These are phyloP conservation scores for Dianthus caryophyllus DNA, from an alignment of 148 eudicot species.

Conservation along the genomic window DNA sequence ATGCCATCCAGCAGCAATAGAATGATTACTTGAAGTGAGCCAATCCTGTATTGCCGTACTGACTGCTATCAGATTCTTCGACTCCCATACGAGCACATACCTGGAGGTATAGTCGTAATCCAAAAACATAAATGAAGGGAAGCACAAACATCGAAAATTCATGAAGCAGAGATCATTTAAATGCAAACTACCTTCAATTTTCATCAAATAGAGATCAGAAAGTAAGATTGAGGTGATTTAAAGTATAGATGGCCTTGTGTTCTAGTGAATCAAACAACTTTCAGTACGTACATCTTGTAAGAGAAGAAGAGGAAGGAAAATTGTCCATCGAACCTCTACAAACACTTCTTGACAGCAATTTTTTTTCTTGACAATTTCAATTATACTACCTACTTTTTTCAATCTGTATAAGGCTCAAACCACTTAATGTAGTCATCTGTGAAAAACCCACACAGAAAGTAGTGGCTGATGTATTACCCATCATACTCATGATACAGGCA, in stretches of 20 bases:
- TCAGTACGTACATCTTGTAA: too few relatives aligned
- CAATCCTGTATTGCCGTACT: slow-evolving; percentile 99
- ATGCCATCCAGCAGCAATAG: slow-evolving; percentile 12
- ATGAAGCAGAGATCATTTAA: background rate
- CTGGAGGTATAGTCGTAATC: slow-evolving; percentile 34
- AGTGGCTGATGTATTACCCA: background rate
- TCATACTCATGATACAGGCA: background rate
- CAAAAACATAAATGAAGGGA: slow-evolving; percentile 3
- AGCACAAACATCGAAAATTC: background rate
- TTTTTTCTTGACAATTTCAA: too few relatives aligned
- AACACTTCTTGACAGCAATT: too few relatives aligned
- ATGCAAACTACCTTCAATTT: background rate
- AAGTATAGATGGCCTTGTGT: background rate
- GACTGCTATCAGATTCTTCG: slow-evolving; percentile 82
- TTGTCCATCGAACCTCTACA: too few relatives aligned
- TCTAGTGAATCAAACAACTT: too few relatives aligned
- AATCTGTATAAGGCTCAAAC: background rate
- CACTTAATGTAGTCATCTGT: slow-evolving; percentile 1
- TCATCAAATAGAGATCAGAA: background rate
- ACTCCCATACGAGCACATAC: slow-evolving; percentile 97
- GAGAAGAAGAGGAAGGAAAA: too few relatives aligned
- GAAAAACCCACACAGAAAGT: background rate
- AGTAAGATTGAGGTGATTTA: background rate
- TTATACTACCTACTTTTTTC: too few relatives aligned
- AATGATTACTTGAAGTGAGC: slow-evolving; percentile 79